Evolutionary conservation across 2,329 filamentous ascomycete genomes (phyloP), one percentile per base, ranked within the genome.

Genomic region (Penicillium verrucosum): DNA sequence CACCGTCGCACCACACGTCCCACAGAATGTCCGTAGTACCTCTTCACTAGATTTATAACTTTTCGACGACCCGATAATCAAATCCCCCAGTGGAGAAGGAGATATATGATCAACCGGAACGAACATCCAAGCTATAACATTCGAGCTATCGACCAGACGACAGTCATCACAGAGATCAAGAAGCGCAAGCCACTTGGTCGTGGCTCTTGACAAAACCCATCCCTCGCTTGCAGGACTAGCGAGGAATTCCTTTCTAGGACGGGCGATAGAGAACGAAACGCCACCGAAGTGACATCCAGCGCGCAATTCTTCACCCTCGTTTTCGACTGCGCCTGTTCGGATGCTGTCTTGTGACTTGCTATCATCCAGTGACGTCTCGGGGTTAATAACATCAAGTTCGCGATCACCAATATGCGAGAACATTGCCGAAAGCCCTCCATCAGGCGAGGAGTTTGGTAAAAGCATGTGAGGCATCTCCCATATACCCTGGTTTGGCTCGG

Each of bases 211-310:
- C 0, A 54, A 59, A n/a, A 68, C 14, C 63, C 65, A 69, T 5
- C 36, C 43, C 14, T 47, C 18, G 25, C 60, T 58, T 1, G 14
- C 32, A 14, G 68, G 70, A 74, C 42, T 62, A 5, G 62, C 51
- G 11, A 67, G 53, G 7, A 72, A 72, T 7, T 68, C 66, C 2
- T 56, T 41, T 7, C 63, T 67, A 1, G 77, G 78, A 8, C 74
- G 71, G 10, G 71, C 62, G 51, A 81, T 72, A 53, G 55, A 73
- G 63, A 81, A 76, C 0, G 72, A 65, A 9, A 80, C 71, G n/a
- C 76, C 77, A 6, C 68, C 68, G 63, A 77, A 81, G 57, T 78
- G 74, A 59, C 79, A 81, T 46, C 73, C 63, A 1, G 72, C 77
- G 12, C 69, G 70, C 1, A 80, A 60, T 5, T 63, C 58, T 1